These are phyloP conservation scores for Kwoniella newhampshirensis DNA, from an alignment of 768 basidiomycete species.

Conservation along the genomic window DNA sequence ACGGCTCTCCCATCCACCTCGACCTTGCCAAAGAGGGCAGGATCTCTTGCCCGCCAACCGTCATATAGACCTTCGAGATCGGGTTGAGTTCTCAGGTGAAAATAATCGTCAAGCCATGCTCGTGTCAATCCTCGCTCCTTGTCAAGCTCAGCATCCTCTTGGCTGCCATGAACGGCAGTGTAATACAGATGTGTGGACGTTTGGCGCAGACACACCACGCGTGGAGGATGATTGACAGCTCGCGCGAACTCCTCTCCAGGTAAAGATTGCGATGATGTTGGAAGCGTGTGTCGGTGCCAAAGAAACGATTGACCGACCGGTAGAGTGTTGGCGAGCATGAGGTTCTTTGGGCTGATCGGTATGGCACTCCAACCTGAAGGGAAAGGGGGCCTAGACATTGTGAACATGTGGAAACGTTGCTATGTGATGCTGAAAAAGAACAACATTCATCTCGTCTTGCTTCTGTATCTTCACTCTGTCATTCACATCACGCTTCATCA, in stretches of 20 bases:
- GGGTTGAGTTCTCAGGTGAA: constrained; percentile 68
- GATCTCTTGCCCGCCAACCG: constrained; percentile 72
- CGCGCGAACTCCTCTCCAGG: constrained; percentile 50
- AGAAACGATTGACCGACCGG: constrained; percentile 52
- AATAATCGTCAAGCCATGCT: constrained; percentile 71
- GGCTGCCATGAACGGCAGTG: constrained; percentile 36
- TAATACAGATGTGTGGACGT: constrained; percentile 36
- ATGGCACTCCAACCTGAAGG: constrained; percentile 43
- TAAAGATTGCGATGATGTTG: background rate
- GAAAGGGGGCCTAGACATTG: constrained; percentile 34
- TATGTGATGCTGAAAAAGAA: too few species aligned
- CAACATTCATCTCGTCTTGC: background rate
- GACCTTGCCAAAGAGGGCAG: constrained; percentile 65
- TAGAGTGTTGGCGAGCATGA: constrained; percentile 46
- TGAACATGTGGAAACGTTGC: background rate
- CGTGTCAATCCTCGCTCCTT: constrained; percentile 13
- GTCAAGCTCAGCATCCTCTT: constrained; percentile 5
- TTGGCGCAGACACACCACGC: constrained; percentile 52
- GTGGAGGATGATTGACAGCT: constrained; percentile 42
- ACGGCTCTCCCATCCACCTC: constrained; percentile 61
- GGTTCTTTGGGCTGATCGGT: constrained; percentile 31
- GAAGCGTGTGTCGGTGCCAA: constrained; percentile 42
- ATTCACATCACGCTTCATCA: too few species aligned
- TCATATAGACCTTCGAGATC: constrained; percentile 70
- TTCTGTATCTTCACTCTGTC: background rate